Evolutionary conservation across 2,329 filamentous ascomycete genomes (phyloP).

Genomic region (Fusarium mangiferae): DNA sequence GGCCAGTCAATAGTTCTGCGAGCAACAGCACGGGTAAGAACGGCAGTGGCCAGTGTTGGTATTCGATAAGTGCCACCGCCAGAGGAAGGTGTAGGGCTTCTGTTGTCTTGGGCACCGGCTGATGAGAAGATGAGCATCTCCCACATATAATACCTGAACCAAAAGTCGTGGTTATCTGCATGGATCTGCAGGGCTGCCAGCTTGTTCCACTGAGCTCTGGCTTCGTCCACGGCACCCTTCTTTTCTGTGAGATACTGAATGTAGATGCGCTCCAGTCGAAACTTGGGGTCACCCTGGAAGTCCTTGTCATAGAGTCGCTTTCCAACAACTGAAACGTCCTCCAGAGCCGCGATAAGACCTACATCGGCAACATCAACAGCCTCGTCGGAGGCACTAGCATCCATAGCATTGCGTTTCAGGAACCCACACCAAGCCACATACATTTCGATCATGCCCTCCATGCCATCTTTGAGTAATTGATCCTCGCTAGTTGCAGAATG

Average conservation of each 20-base stretch:
- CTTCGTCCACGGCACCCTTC: constrained; percentile 79
- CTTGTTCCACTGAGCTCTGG: constrained; percentile 80
- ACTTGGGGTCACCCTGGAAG: constrained; percentile 88
- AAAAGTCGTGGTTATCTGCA: constrained; percentile 88
- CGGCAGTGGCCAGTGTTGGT: constrained; percentile 79
- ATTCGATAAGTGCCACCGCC: constrained; percentile 63
- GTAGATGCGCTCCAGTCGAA: constrained; percentile 88
- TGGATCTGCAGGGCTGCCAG: constrained; percentile 72
- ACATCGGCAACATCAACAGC: constrained; percentile 91
- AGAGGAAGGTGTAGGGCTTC: constrained; percentile 63
- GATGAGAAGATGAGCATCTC: constrained; percentile 77
- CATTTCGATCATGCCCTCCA: constrained; percentile 89
- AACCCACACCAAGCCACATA: constrained; percentile 96
- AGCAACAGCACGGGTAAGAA: constrained; percentile 76
- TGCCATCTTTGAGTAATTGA: constrained; percentile 83
- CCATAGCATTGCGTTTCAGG: constrained; percentile 85
- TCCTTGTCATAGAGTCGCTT: constrained; percentile 77
- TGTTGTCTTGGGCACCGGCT: constrained; percentile 53
- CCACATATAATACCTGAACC: constrained; percentile 92
- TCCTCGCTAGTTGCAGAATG: constrained; percentile 89
- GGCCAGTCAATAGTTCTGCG: constrained; percentile 77
- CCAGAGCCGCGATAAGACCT: constrained; percentile 84
- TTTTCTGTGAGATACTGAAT: constrained; percentile 92
- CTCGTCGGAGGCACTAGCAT: constrained; percentile 78
- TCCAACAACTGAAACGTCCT: constrained; percentile 84